A percentile compares a stretch with the other conserved stretches of the same genome.
Evolutionary conservation across 371 early-diverging fungal genomes (phyloP).

Genomic region (Quaeritorhiza haematococci): DNA sequence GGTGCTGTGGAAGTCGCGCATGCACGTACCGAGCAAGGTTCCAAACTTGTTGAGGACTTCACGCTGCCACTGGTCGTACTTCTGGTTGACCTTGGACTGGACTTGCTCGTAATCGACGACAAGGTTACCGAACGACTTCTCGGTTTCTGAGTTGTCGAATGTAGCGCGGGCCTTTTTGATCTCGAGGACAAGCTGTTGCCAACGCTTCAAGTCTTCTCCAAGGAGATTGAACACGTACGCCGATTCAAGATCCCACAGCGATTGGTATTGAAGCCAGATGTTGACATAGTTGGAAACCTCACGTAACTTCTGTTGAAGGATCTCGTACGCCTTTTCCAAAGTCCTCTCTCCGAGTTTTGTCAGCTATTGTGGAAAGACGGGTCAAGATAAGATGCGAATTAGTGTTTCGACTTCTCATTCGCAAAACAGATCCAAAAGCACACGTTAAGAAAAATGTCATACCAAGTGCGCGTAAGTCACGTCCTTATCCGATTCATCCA

Average conservation of each 20-base stretch:
- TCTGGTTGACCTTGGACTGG: slow-evolving; percentile 94
- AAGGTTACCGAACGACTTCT: slow-evolving; percentile 80
- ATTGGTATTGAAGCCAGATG: slow-evolving; percentile 96
- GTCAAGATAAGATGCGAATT: slow-evolving; percentile 1
- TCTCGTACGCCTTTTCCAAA: slow-evolving; percentile 67
- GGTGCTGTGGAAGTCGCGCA: slow-evolving; percentile 73
- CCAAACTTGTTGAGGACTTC: slow-evolving; percentile 93
- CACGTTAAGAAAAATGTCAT: slow-evolving; percentile 3
- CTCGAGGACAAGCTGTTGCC: slow-evolving; percentile 92
- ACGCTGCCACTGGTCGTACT: slow-evolving; percentile 96
- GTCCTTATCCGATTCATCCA: slow-evolving; percentile 31
- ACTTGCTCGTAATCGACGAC: slow-evolving; percentile 95
- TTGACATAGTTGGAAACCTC: slow-evolving; percentile 82
- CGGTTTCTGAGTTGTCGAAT: slow-evolving; percentile 92
- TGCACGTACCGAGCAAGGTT: slow-evolving; percentile 70
- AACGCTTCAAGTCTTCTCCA: slow-evolving; percentile 85
- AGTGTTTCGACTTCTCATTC: no score
- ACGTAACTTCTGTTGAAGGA: slow-evolving; percentile 73
- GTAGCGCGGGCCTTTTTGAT: slow-evolving; percentile 91
- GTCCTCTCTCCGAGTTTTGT: slow-evolving; percentile 10
- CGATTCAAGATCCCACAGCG: slow-evolving; percentile 93
- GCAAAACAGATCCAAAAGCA: not conserved
- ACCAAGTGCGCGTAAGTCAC: slow-evolving; percentile 14
- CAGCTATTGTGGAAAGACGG: slow-evolving; percentile 10
- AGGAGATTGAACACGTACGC: slow-evolving; percentile 75